These are phyloP conservation scores for Acacia confusa DNA, from an alignment of 306 rosid genomes.

Conservation along the genomic window DNA sequence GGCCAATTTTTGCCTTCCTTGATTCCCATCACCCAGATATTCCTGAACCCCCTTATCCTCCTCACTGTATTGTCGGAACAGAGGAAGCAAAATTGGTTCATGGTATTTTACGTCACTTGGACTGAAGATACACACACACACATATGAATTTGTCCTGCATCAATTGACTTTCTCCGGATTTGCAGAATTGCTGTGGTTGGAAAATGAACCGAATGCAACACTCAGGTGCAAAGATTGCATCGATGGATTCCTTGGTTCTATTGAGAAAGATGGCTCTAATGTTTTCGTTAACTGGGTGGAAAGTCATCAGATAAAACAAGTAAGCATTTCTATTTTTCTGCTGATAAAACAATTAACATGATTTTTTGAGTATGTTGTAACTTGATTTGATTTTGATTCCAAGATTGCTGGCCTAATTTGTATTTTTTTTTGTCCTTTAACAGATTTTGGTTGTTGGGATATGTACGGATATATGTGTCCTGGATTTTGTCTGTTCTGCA, in stretches of 20 bases:
- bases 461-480: conserved; percentile 88
- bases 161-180: conserved; percentile 24
- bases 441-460: conserved; percentile 86
- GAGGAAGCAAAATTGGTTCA: conserved; percentile 76
- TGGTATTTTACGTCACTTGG: conserved; percentile 43
- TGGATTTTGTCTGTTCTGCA: conserved; percentile 76
- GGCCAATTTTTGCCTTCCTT: conserved; percentile 81
- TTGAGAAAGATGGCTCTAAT: conserved; percentile 75
- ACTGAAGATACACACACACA: neutral
- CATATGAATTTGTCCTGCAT: neutral
- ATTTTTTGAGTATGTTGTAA: neutral
- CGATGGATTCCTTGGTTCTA: conserved; percentile 63
- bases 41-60: conserved; percentile 90
- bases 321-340: conserved; percentile 33
- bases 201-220: conserved; percentile 82
- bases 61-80: conserved; percentile 79
- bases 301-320: conserved; percentile 70
- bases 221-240: conserved; percentile 79
- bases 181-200: conserved; percentile 74
- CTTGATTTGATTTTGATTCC: neutral
- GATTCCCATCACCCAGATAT: conserved; percentile 77
- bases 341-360: neutral
- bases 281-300: conserved; percentile 84
- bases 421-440: conserved; percentile 31
- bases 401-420: neutral